Evolutionary conservation across 306 rosid genomes (phyloP), one percentile per base, ranked within the genome.

Genomic region (Biancaea sappan): DNA sequence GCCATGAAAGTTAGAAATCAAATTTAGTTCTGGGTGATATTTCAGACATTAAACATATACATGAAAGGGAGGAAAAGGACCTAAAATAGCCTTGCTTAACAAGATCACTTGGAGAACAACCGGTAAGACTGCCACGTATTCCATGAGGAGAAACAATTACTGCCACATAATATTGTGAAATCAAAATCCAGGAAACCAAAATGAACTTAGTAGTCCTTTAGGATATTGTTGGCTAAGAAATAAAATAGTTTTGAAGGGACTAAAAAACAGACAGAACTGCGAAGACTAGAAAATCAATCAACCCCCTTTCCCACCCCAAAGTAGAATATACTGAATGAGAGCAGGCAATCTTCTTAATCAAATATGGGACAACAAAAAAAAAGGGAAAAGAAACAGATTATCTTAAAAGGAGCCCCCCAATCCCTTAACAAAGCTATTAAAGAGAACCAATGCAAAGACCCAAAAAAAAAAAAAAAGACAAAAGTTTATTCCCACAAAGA

Each of bases 131-230:
- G 81, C 99, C 99, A 35, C 95, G 94, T 44, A 94, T 86, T 79
- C 99, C 99, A 83, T 94, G 96, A 70, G 99, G 99, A 78, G 99
- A 88, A 81, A 86, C 97, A 77, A 94, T 83, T 82, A 94, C 97
- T 94, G 92, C 70, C 72, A 74, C 69, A 72, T 64, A 56, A 78
- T 47, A 50, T 73, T 64, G 22, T 19, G 22, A 58, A 82, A 57
- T 64, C 8, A 58, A 69, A 51, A 50, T 86, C 14, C 11, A 34
- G 35, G 52, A 26, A 77, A 56, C 51, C 48, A 15, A 72, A 58
- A 62, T 47, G 72, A 72, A 76, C 48, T 71, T 15, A n/a, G 15
- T 31, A 74, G 44, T 69, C 66, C 77, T 74, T 61, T 18, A 28
- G 26, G 14, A 66, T 44, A 26, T n/a, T 8, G 15, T 43, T 34